phyloP scores from a whole-genome alignment of 2,329 filamentous ascomycete species.

The Xylogone sp. region DNA sequence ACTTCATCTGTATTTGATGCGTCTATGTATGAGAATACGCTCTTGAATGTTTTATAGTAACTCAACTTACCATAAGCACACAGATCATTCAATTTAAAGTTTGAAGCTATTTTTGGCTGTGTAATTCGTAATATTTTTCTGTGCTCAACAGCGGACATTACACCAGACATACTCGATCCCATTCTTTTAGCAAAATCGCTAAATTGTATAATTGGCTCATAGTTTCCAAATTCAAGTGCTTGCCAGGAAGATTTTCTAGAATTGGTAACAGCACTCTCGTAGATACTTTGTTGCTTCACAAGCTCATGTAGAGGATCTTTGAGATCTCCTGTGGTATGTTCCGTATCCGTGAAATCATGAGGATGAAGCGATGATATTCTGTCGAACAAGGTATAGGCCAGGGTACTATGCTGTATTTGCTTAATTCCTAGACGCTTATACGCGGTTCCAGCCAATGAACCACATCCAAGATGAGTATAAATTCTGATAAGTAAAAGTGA shows the following conservation, averaged over 20 bases:
- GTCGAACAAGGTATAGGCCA: conserved; percentile 34
- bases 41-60: not conserved
- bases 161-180: conserved; percentile 17
- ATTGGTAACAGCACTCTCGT: conserved; percentile 18
- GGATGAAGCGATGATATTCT: conserved; percentile 35
- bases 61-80: conserved; percentile 24
- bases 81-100: conserved; percentile 13
- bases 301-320: conserved; percentile 19
- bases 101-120: conserved; percentile 11
- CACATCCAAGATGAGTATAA: conserved; percentile 32
- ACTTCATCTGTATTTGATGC: not conserved
- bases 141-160: conserved; percentile 23
- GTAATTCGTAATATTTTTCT: conserved; percentile 23
- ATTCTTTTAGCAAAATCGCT: conserved; percentile 24
- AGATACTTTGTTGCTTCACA: conserved; percentile 23
- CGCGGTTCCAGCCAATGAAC: conserved; percentile 31
- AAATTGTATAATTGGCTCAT: conserved; percentile 29
- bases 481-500: conserved; percentile 32
- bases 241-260: conserved; percentile 24
- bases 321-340: not conserved
- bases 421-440: conserved; percentile 34
- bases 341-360: conserved; percentile 17
- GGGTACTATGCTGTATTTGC: conserved; percentile 35
- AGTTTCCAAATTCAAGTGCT: conserved; percentile 28
- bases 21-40: not conserved